Evolutionary conservation across 768 basidiomycete species (phyloP), one percentile per base, ranked within the genome.

Genomic region (Peribolospora kevripleyi): DNA sequence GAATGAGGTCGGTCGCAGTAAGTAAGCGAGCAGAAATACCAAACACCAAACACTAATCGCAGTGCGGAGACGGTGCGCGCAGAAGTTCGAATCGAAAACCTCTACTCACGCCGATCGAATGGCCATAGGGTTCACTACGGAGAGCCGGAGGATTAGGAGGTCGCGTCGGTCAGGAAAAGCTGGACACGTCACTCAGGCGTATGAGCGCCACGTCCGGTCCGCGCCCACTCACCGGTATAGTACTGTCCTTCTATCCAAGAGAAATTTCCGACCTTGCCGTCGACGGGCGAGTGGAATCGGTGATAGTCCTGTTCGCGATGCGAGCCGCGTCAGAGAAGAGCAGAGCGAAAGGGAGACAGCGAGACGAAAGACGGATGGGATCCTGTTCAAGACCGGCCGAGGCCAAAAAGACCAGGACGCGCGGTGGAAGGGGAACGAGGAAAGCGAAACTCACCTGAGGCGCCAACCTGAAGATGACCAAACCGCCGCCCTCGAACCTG

Each of bases 381-480:
- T 45, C 43, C 7, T 7, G 8, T 45, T 45, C 43, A 45, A 45
- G 13, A 45, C 43, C 43, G 7, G 13, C 13, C 43, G 43, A 7
- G 13, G 13, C 2, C 13, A 1, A 45, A 45, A 25, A 25, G 25
- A 25, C 25, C 25, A 25, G 25, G 25, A 25, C 25, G 1, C 25
- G 25, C 25, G 25, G 1, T 25, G 25, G 25, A 25, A 25, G 25
- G 1, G 25, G 43, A 1, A 7, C 8, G 13, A 45, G 43, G 7
- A 13, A 45, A 54, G 39, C 42, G 14, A 38, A 48, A 46, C 57
- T 46, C 43, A 65, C 64, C 58, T 69, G 69, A 0, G 88, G 88
- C 1, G 88, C 88, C 14, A 93, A 71, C 13, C 90, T 73, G 70
- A 95, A 95, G 55, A 93, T 93, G 7, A 75, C 84, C 52, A 98